Conservation (phyloP, 176 grass and related monocot genomes). For the Bothriochloa decipiens region DNA sequence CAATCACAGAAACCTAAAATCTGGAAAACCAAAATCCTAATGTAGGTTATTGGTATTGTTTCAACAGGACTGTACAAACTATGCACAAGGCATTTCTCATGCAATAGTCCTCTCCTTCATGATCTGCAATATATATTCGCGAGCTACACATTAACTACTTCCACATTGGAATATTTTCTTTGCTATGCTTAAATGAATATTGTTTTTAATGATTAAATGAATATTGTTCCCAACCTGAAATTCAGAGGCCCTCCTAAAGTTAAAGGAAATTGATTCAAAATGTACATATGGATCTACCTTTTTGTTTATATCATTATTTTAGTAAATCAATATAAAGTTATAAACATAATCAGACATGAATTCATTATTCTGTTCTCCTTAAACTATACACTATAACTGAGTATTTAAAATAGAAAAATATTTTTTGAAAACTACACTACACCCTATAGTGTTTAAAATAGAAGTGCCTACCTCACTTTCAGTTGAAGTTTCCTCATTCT, state of each 20-base stretch:
- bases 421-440: background rate
- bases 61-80: background rate
- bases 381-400: background rate
- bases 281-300: background rate
- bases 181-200: background rate
- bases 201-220: background rate
- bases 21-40: background rate
- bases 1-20: background rate
- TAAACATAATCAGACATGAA: constrained; percentile 6
- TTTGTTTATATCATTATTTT: background rate
- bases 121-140: background rate
- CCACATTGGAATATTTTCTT: background rate
- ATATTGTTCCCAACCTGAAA: constrained; percentile 5
- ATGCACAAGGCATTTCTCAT: background rate
- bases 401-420: background rate
- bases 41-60: background rate
- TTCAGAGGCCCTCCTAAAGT: background rate
- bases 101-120: background rate
- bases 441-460: background rate
- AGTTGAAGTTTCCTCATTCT: constrained; percentile 93
- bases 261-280: background rate
- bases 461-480: constrained; percentile 83
- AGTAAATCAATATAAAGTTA: background rate
- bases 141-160: background rate
- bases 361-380: background rate